These are phyloP conservation scores for Akanthomyces muscarius DNA, from an alignment of 2,329 filamentous ascomycete genomes.

Conservation along the genomic window DNA sequence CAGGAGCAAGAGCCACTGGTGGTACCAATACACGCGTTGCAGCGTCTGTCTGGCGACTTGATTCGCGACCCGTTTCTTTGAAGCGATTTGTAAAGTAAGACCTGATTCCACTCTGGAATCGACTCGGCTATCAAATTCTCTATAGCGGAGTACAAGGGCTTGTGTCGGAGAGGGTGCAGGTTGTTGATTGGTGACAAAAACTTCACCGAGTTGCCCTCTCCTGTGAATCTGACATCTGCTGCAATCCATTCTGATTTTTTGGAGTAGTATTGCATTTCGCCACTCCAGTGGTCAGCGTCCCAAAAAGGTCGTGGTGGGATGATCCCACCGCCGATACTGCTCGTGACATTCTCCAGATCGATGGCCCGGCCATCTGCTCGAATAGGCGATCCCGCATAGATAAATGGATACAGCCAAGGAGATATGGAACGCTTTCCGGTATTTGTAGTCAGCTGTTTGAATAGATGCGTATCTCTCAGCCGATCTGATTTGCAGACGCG, in stretches of 20 bases:
- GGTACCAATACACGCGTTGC: not conserved
- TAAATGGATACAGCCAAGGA: not conserved
- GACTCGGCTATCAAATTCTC: not conserved
- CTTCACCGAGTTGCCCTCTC: not conserved
- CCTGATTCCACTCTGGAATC: not conserved
- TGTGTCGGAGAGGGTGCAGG: not conserved
- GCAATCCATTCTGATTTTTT: not conserved
- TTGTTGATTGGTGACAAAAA: not conserved
- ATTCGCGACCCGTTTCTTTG: not conserved
- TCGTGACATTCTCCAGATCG: not conserved
- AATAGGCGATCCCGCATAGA: not conserved
- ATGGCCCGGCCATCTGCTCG: not conserved
- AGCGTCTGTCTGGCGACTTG: not conserved
- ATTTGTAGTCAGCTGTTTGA: not conserved
- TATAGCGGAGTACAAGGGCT: not conserved
- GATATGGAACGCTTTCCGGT: not conserved
- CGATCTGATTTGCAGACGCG: not conserved
- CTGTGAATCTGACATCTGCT: not conserved
- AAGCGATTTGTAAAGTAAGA: not conserved
- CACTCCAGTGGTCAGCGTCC: not conserved
- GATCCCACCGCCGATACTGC: not conserved
- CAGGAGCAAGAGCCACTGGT: not conserved
- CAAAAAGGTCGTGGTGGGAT: not conserved
- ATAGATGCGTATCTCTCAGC: not conserved
- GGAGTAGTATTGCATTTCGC: not conserved